Evolutionary conservation across 108 stramenopile species (phyloP).

Genomic region (Nitzschia inconspicua): DNA sequence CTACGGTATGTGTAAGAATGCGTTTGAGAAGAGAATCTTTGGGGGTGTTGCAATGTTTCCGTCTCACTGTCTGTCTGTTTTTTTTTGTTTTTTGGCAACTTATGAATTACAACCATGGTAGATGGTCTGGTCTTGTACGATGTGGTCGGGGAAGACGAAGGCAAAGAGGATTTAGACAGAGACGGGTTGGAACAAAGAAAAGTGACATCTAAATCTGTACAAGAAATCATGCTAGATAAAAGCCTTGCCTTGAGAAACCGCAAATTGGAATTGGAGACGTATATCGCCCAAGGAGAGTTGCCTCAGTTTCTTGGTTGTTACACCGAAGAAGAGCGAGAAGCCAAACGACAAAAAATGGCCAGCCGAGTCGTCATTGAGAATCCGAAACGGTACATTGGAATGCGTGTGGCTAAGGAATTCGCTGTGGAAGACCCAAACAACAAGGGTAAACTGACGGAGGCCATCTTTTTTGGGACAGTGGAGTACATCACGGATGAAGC

Average conservation of each 20-base stretch:
- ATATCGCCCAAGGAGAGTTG: neutral
- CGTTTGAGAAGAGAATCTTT: neutral
- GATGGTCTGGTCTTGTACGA: constrained; percentile 5
- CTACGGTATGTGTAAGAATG: too few species aligned
- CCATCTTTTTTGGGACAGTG: constrained; percentile 48
- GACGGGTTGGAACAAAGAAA: constrained; percentile 6
- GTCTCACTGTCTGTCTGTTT: neutral
- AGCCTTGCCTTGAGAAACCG: constrained; percentile 1
- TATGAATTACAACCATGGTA: too few species aligned
- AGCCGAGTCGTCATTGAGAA: neutral
- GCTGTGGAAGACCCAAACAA: constrained; percentile 6
- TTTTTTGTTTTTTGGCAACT: neutral
- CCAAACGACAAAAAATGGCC: neutral
- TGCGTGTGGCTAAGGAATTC: constrained; percentile 60
- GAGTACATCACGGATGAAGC: constrained; percentile 15
- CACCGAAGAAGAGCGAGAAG: neutral
- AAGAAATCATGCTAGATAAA: neutral
- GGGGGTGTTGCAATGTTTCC: neutral
- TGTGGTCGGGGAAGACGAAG: constrained; percentile 2
- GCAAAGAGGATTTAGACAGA: neutral
- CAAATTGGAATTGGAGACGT: constrained; percentile 1
- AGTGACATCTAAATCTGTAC: neutral
- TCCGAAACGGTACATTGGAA: constrained; percentile 22
- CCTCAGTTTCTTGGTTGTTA: neutral
- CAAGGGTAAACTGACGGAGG: constrained; percentile 36